Conservation (phyloP, 202 grass and related monocot genomes). For the Dendrocalamus latiflorus region DNA sequence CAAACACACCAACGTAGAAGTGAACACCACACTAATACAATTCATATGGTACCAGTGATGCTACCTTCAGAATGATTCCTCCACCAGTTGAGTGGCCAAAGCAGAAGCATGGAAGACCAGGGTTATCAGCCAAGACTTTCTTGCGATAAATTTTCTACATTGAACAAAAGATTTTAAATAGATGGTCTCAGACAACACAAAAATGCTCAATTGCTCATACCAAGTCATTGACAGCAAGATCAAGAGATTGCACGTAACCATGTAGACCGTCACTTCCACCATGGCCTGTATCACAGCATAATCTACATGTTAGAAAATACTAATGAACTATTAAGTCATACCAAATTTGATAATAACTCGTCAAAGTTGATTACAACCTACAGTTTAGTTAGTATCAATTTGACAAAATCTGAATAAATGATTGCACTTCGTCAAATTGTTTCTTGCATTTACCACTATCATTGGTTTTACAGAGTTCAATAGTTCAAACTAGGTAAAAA, state of each 20-base stretch:
- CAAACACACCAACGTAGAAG: background rate
- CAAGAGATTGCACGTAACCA: slow-evolving; percentile 95
- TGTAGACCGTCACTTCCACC: slow-evolving; percentile 88
- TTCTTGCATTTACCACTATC: background rate
- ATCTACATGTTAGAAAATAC: background rate
- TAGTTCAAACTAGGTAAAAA: no score
- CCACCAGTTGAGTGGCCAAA: slow-evolving; percentile 94
- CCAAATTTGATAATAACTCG: background rate
- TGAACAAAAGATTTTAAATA: slow-evolving; percentile 5
- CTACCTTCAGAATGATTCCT: slow-evolving; percentile 87
- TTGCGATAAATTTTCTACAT: slow-evolving; percentile 75
- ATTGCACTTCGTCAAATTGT: background rate
- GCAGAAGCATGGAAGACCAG: slow-evolving; percentile 64
- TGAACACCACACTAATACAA: background rate
- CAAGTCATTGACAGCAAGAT: slow-evolving; percentile 74
- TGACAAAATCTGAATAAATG: background rate
- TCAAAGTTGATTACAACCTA: background rate
- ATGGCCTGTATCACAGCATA: slow-evolving; percentile 54
- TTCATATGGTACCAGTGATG: background rate
- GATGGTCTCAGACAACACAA: background rate
- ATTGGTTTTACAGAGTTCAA: background rate
- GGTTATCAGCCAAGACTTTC: slow-evolving; percentile 58
- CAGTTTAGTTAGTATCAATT: background rate
- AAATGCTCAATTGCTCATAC: slow-evolving; percentile 30
- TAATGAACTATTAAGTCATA: background rate